Base-by-base conservation (phyloP, 257 asterid genomes). In the Jasminum sambac region DNA sequence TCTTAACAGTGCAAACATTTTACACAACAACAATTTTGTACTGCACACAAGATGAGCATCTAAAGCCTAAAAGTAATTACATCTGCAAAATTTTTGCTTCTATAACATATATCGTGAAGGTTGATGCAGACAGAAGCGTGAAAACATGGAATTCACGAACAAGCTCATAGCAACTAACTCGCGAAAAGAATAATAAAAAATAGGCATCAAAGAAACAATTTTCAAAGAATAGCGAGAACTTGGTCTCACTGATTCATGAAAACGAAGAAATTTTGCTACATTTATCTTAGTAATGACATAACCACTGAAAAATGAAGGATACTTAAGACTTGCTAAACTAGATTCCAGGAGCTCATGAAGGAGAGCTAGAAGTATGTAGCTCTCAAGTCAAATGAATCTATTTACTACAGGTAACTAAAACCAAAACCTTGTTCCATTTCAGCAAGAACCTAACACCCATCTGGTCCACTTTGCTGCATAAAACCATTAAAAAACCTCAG, bases 21-120 rank as follows among this genome's bases (percentile, higher is more conserved):
- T 2, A 55, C 19, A 26, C 3, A 14, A 11, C 10, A 48, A n/a
- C 58, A 48, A 3, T 23, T 17, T 16, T 48, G 25, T 48, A 48
- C 58, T 21, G 14, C 30, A 55, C 16, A 55, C 6, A 19, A 55
- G 62, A 55, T 0, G 16, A 55, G 30, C 30, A 7, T 55, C 14
- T 55, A 34, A 55, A 21, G 62, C 34, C 62, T 55, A 55, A 2
- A 55, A 55, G 34, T 48, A 55, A 55, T 55, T 55, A 55, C 62
- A 17, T 52, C 4, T 6, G 30, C 14, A 21, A 55, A 23, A 10
- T 19, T 12, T 13, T 55, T 55, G 7, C 62, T 3, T 8, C 9
- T 55, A 21, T 19, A 19, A 14, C 23, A 55, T 3, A 21, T 19
- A 52, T 3, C 13, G 21, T 21, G 14, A 17, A 55, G 58, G 25